These are phyloP conservation scores for Quercus alba DNA, from an alignment of 306 rosid species.

Conservation along the genomic window DNA sequence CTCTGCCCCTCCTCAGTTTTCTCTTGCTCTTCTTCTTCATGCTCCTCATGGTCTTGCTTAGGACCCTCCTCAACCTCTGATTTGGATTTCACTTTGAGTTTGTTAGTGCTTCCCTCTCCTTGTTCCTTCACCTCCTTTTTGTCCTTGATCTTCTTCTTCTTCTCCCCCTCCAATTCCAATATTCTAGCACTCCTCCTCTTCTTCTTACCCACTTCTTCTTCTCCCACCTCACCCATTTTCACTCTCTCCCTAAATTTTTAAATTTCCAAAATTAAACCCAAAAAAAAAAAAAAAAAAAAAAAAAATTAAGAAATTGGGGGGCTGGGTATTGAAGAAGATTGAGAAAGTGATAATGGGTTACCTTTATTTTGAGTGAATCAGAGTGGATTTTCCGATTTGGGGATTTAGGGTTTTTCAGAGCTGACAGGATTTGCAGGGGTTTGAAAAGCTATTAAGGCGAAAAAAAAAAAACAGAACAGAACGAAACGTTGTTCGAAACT, in stretches of 20 bases:
- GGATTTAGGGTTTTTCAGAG: not conserved
- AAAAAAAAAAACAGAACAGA: not conserved
- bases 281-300: not conserved
- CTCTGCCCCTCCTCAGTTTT: not conserved
- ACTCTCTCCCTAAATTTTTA: not conserved
- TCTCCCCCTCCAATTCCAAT: slow-evolving; percentile 4
- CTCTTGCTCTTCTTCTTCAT: not conserved
- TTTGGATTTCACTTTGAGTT: not conserved
- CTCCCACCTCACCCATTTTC: not conserved
- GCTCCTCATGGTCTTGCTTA: not conserved
- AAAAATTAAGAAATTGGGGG: not conserved
- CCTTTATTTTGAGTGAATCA: not conserved
- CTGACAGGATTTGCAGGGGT: not conserved
- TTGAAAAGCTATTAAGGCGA: slow-evolving; percentile 3
- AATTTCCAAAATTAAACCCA: too few relatives aligned
- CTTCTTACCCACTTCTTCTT: not conserved
- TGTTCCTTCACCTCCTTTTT: not conserved
- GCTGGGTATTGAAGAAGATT: not conserved
- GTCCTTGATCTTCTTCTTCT: slow-evolving; percentile 3
- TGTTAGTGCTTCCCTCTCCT: not conserved
- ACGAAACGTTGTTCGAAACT: not conserved
- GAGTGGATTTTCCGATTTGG: not conserved
- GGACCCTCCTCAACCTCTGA: not conserved
- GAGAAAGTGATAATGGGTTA: not conserved
- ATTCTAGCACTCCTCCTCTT: slow-evolving; percentile 9